Conservation (phyloP, 2,329 filamentous ascomycete species). For the Ophiocordyceps robertsii region DNA sequence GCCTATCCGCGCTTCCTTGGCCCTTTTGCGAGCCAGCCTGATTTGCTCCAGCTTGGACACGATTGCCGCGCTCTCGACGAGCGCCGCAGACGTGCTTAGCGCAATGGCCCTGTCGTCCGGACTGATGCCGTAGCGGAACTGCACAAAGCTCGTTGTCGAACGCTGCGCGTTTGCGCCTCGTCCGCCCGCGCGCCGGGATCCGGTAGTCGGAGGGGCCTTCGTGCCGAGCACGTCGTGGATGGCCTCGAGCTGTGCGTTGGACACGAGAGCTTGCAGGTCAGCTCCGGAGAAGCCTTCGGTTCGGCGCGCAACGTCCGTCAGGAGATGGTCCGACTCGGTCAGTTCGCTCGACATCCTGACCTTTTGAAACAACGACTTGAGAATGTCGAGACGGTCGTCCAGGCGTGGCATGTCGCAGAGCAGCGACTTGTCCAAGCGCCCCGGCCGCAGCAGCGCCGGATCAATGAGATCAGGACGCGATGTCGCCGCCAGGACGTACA, state of each 20-base stretch:
- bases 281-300: conserved; percentile 91
- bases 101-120: conserved; percentile 30
- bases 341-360: conserved; percentile 60
- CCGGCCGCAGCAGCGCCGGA: conserved; percentile 79
- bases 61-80: conserved; percentile 70
- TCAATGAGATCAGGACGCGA: conserved; percentile 91
- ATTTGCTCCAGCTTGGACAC: conserved; percentile 71
- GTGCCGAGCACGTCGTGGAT: conserved; percentile 76
- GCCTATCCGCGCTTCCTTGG: conserved; percentile 19
- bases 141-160: conserved; percentile 48
- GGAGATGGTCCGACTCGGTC: conserved; percentile 35
- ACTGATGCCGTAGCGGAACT: conserved; percentile 68
- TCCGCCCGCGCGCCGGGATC: conserved; percentile 19
- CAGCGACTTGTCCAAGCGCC: conserved; percentile 83
- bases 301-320: conserved; percentile 61
- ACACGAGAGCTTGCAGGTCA: conserved; percentile 86
- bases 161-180: conserved; percentile 15
- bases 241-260: conserved; percentile 92
- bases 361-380: conserved; percentile 71
- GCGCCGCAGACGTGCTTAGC: conserved; percentile 35
- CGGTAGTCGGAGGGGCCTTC: conserved; percentile 32
- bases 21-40: conserved; percentile 49
- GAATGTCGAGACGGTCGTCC: conserved; percentile 78
- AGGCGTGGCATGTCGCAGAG: conserved; percentile 77
- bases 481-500: conserved; percentile 93